Conservation (phyloP, 1,139 yeast genomes). For the Scheffersomyces insectosa region DNA sequence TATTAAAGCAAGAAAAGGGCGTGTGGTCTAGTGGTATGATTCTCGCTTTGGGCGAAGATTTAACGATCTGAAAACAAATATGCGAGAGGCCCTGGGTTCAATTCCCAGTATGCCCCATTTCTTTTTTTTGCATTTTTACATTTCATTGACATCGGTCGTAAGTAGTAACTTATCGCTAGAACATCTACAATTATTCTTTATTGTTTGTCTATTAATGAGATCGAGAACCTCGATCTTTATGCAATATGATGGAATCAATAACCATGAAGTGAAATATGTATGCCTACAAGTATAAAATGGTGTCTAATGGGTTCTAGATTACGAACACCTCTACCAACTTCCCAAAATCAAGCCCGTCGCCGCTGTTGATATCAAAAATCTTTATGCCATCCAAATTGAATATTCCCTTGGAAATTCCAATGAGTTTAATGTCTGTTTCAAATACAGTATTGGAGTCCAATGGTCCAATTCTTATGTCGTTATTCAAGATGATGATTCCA, state of each 20-base stretch:
- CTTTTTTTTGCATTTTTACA: slow-evolving; percentile 8
- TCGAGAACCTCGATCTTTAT: too few species aligned
- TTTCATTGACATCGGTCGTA: background rate
- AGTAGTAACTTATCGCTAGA: background rate
- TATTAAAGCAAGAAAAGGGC: background rate
- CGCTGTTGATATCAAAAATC: slow-evolving; percentile 61
- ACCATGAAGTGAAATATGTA: too few species aligned
- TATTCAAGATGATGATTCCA: slow-evolving; percentile 62
- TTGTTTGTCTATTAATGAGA: too few species aligned
- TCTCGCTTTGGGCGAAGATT: slow-evolving; percentile 1
- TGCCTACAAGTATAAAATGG: too few species aligned
- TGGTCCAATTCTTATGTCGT: slow-evolving; percentile 66
- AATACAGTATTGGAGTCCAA: slow-evolving; percentile 62
- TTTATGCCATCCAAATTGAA: slow-evolving; percentile 65
- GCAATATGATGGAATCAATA: too few species aligned
- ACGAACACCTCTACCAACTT: slow-evolving; percentile 71
- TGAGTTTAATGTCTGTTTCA: slow-evolving; percentile 60
- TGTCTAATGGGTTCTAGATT: slow-evolving; percentile 15
- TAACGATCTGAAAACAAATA: slow-evolving; percentile 13
- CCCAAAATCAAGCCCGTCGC: slow-evolving; percentile 75
- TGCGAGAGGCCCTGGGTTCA: slow-evolving; percentile 39
- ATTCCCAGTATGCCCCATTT: slow-evolving; percentile 35
- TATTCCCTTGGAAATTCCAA: slow-evolving; percentile 67
- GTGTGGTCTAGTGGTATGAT: slow-evolving; percentile 1
- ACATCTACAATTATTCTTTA: background rate